Evolutionary conservation across 331 rosid genomes (phyloP), one percentile per base, ranked within the genome.

Genomic region (Quercus tomentella): DNA sequence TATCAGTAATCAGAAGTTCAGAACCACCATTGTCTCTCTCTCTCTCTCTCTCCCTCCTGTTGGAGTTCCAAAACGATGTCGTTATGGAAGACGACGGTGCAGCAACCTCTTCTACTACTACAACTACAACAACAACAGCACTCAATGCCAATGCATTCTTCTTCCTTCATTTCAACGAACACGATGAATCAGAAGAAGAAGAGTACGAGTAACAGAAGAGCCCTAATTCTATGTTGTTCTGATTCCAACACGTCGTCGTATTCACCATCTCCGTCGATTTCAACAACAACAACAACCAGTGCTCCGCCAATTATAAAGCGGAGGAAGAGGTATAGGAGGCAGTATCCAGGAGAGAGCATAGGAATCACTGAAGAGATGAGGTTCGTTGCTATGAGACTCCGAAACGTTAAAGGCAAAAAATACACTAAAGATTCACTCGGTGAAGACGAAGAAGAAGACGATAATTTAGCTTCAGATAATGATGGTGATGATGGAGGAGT

Each of bases 321-420:
- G 84, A 90, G 86, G 74, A 90, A 56, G 60, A 74, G 92, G 77
- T 87, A 89, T 83, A 80, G 93, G 74, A 92, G 76, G 81, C 86
- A 77, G 49, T 88, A 89, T 74, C 98, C 99, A 1, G 97, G 99
- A 3, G 98, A 96, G 81, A 82, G 82, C 79, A 77, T 82, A 54
- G 98, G 98, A 74, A 93, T 96, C 82, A 89, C 97, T 6, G 97
- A 96, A 87, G 99, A 93, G 86, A 85, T 96, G 96, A 86, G 99
- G 80, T 93, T 95, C 86, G 92, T 95, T 4, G 98, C 97, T 63
- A 95, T 95, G 99, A 87, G 86, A 76, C 98, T 95, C 76, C 98
- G 86, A 18, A 88, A 88, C 77, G 31, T 57, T 16, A 84, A 77
- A 23, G 89, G 89, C 73, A 82, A 88, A 81, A 90, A 90, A 25